Conservation (phyloP, 106 monocot genomes). For the Allium cepa region DNA sequence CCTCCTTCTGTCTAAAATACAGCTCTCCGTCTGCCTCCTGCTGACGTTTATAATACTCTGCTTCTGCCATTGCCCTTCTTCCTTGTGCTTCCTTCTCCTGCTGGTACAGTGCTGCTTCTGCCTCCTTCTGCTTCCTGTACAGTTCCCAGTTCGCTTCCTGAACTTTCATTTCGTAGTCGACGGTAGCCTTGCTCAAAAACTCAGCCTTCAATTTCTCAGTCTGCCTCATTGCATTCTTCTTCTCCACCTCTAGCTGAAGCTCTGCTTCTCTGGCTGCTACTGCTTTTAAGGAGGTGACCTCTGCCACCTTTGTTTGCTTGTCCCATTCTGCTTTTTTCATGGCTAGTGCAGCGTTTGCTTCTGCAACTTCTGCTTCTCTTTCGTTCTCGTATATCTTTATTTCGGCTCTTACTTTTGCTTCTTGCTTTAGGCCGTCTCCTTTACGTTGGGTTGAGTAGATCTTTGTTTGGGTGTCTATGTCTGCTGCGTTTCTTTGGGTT, state of each 20-base stretch:
- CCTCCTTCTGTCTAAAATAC: slow-evolving; percentile 52
- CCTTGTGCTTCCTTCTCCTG: slow-evolving; percentile 44
- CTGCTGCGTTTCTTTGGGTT: slow-evolving; percentile 52
- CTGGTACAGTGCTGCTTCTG: slow-evolving; percentile 53
- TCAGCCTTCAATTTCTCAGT: slow-evolving; percentile 84
- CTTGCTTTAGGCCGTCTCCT: slow-evolving; percentile 56
- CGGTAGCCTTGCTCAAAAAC: slow-evolving; percentile 47
- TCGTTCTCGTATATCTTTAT: slow-evolving; percentile 65
- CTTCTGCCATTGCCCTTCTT: slow-evolving; percentile 31
- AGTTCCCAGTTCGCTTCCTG: slow-evolving; percentile 69
- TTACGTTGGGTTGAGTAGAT: slow-evolving; percentile 48
- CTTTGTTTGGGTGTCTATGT: slow-evolving; percentile 74
- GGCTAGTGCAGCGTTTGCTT: slow-evolving; percentile 56
- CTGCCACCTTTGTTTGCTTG: slow-evolving; percentile 39
- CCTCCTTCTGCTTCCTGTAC: slow-evolving; percentile 61
- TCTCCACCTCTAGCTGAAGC: slow-evolving; percentile 79
- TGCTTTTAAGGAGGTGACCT: slow-evolving; percentile 63
- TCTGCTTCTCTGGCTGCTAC: slow-evolving; percentile 68
- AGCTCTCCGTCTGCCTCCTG: slow-evolving; percentile 60
- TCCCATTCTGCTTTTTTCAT: slow-evolving; percentile 70
- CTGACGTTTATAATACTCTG: slow-evolving; percentile 31
- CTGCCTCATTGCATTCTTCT: slow-evolving; percentile 49
- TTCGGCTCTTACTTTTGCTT: slow-evolving; percentile 48
- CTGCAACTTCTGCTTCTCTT: slow-evolving; percentile 67
- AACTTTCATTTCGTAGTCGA: slow-evolving; percentile 72